These are phyloP conservation scores for Barnettozyma wickerhamii DNA, from an alignment of 805 yeast genomes.

Conservation along the genomic window DNA sequence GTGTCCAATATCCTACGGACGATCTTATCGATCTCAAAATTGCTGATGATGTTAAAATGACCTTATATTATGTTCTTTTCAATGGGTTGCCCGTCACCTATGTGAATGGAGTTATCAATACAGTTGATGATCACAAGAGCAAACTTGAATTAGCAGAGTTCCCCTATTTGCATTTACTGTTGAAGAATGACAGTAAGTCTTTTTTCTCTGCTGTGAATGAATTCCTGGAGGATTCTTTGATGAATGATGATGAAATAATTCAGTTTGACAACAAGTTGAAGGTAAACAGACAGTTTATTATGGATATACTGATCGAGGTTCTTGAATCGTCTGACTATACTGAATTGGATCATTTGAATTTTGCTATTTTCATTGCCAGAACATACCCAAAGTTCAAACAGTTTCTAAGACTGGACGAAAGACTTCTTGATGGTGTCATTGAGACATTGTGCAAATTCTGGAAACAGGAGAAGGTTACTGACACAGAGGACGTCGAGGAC, in stretches of 20 bases:
- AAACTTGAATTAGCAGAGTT: slow-evolving; percentile 38
- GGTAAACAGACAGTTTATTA: slow-evolving; percentile 70
- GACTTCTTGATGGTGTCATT: slow-evolving; percentile 44
- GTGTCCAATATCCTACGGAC: slow-evolving; percentile 78
- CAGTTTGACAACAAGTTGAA: slow-evolving; percentile 23
- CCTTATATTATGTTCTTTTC: slow-evolving; percentile 54
- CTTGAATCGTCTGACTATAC: slow-evolving; percentile 36
- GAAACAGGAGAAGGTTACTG: neutral
- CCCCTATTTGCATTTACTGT: slow-evolving; percentile 61
- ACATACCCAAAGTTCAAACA: slow-evolving; percentile 85
- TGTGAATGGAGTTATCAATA: slow-evolving; percentile 27
- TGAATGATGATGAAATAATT: slow-evolving; percentile 55
- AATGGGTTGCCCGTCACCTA: slow-evolving; percentile 42
- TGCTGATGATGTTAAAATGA: slow-evolving; percentile 40
- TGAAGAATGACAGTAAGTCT: slow-evolving; percentile 52
- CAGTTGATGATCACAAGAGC: slow-evolving; percentile 21
- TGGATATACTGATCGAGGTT: slow-evolving; percentile 66
- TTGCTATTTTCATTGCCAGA: slow-evolving; percentile 71
- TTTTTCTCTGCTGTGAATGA: slow-evolving; percentile 71
- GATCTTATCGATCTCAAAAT: slow-evolving; percentile 33
- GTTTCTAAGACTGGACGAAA: slow-evolving; percentile 68
- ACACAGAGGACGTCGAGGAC: slow-evolving; percentile 20
- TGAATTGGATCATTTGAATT: slow-evolving; percentile 27
- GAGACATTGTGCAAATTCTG: slow-evolving; percentile 42
- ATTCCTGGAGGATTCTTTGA: slow-evolving; percentile 72